Evolutionary conservation across 2,329 filamentous ascomycete genomes (phyloP), one percentile per base, ranked within the genome.

Genomic region (Monilinia fructigena): DNA sequence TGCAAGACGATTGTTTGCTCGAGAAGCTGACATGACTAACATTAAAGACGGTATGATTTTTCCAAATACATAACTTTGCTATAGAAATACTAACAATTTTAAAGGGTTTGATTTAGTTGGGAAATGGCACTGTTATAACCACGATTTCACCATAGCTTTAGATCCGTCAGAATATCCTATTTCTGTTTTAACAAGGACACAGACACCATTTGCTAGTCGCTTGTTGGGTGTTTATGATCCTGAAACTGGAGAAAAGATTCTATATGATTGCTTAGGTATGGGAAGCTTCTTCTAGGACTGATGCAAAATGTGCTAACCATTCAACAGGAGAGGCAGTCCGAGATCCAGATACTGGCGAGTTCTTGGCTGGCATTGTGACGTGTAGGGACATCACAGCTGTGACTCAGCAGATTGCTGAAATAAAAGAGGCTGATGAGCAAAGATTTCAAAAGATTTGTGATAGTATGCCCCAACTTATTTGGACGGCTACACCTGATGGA

Each of bases 401-500:
- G 76, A 86, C 85, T 1, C 83, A 89, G 63, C 84, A 89, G 70
- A 90, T 94, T 62, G 85, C 84, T 2, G 82, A 86, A 48, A 89
- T 93, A 72, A 87, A 86, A 69, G 83, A 88, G 68, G 83, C 87
- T 62, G 90, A 92, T 68, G 89, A 92, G 72, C 84, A 87, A 71
- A 85, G 90, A 59, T 93, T 94, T 76, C 86, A 87, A 73, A 81
- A 89, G 8, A 92, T 93, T 59, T 91, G 89, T 70, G 90, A 93
- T 70, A 89, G 84, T 26, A 88, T 89, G 83, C 86, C 86, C 2
- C 86, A 89, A 72, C 79, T 89, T 77, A 87, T 93, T 6, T 94
- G 90, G 89, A 92, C 89, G 0, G 85, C 90, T 0, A 86, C 79
- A 0, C 82, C 89, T 0, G 84, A 89, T 20, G 90, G 91, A 0